Conservation (phyloP, 441 rosid species). For the Bruguiera hainesii region DNA sequence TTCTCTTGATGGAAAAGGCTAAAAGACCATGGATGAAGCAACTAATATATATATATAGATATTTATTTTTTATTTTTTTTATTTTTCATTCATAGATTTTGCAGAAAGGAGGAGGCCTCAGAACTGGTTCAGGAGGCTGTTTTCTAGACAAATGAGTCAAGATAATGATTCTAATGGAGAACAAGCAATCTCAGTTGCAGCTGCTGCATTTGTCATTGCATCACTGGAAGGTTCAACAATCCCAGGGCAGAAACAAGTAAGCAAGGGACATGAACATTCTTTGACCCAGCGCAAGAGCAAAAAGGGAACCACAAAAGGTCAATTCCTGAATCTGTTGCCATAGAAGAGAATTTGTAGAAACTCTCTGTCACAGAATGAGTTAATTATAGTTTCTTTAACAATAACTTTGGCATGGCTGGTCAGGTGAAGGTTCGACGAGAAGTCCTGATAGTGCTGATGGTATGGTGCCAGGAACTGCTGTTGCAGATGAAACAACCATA, state of each 20-base stretch:
- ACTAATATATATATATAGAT: background rate
- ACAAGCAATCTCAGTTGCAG: conserved; percentile 61
- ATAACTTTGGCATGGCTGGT: background rate
- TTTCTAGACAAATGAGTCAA: conserved; percentile 45
- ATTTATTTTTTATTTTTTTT: too few species aligned
- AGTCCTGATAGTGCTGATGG: conserved; percentile 24
- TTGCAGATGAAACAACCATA: conserved; percentile 17
- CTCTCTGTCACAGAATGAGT: background rate
- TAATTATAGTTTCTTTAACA: conserved; percentile 1
- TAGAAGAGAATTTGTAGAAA: conserved; percentile 25
- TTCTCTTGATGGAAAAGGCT: background rate
- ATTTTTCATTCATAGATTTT: conserved; percentile 13
- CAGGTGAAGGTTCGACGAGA: conserved; percentile 35
- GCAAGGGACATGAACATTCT: conserved; percentile 17
- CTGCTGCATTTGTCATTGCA: conserved; percentile 61
- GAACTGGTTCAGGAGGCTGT: conserved; percentile 58
- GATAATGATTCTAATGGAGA: conserved; percentile 37
- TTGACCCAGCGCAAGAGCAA: conserved; percentile 31
- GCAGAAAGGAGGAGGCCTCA: conserved; percentile 57
- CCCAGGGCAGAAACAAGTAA: conserved; percentile 21
- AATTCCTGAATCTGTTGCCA: conserved; percentile 32
- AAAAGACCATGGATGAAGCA: background rate
- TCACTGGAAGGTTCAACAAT: conserved; percentile 26
- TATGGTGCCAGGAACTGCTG: conserved; percentile 20
- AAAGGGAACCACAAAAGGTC: conserved; percentile 26